Evolutionary conservation across 1,284 basidiomycete genomes (phyloP), one percentile per base, ranked within the genome.

Genomic region (Heterobasidion parviporum): DNA sequence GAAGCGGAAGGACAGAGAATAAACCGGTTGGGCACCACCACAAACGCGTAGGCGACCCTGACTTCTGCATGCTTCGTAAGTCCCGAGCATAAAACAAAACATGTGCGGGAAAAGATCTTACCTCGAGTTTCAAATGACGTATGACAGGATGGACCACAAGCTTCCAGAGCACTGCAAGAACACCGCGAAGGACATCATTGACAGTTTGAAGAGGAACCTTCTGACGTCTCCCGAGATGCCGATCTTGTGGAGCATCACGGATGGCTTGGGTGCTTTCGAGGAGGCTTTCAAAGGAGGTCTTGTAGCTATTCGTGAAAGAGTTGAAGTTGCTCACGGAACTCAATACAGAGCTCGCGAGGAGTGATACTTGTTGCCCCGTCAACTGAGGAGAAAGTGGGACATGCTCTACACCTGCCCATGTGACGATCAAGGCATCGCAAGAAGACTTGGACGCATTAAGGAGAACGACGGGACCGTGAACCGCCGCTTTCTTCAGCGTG

Each of bases 361-460:
- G 20, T 14, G 18, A 32, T 20, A 48, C 32, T 32, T 16, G 16
- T 16, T 33, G 38, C 8, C 15, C 34, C 12, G 15, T 16, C 6
- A 12, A 34, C 9, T 54, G 38, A 14, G 16, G n/a, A 12, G 46
- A 43, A 36, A 49, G 53, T 7, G 53, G 45, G 16, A 34, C 18
- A 26, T 32, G 45, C 46, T n/a, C 36, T 33, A 35, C 35, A 26
- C 41, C 36, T 43, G 45, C 51, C 15, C 56, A 55, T 57, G 20
- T 55, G 48, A 61, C 59, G n/a, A 66, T 57, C 32, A 71, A 55
- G 9, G 68, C 70, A 61, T 71, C 70, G 53, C 66, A 65, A 8
- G 63, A 60, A 10, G 55, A 53, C 9, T 53, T 44, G 50, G 60
- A 54, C 15, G 59, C 61, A 55, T 69, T 71, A 16, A 72, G 53